phyloP scores from a whole-genome alignment of 129 eudicot genomes.

The Deinandra increscens region DNA sequence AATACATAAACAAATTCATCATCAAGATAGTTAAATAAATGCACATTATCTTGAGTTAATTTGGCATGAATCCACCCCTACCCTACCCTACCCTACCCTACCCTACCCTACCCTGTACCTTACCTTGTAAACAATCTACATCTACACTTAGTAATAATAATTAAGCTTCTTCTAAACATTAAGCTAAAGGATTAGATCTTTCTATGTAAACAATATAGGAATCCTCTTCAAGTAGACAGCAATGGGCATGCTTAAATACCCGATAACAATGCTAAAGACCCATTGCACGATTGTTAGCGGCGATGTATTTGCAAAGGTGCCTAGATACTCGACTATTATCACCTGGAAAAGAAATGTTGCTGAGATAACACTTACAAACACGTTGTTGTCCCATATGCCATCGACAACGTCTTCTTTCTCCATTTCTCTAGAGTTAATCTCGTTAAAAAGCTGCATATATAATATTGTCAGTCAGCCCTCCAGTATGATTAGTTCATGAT shows the following conservation, averaged over 20 bases:
- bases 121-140: constrained; percentile 31
- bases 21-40: constrained; percentile 23
- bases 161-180: too few species aligned
- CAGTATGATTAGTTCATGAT: not conserved
- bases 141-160: too few species aligned
- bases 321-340: constrained; percentile 76
- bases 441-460: constrained; percentile 91
- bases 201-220: constrained; percentile 34
- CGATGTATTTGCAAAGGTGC: constrained; percentile 81
- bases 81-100: too few species aligned
- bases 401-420: constrained; percentile 67
- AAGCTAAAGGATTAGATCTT: constrained; percentile 27
- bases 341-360: constrained; percentile 73
- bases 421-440: constrained; percentile 91
- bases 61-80: constrained; percentile 5
- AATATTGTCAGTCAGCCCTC: not conserved
- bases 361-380: constrained; percentile 66
- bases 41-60: constrained; percentile 3
- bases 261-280: constrained; percentile 61
- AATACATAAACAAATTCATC: constrained; percentile 27
- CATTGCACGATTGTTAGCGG: constrained; percentile 73
- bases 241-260: constrained; percentile 91
- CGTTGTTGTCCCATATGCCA: constrained; percentile 73
- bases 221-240: constrained; percentile 64
- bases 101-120: not conserved